Conservation (phyloP, 306 rosid genomes). For the Corylus heterophylla region DNA sequence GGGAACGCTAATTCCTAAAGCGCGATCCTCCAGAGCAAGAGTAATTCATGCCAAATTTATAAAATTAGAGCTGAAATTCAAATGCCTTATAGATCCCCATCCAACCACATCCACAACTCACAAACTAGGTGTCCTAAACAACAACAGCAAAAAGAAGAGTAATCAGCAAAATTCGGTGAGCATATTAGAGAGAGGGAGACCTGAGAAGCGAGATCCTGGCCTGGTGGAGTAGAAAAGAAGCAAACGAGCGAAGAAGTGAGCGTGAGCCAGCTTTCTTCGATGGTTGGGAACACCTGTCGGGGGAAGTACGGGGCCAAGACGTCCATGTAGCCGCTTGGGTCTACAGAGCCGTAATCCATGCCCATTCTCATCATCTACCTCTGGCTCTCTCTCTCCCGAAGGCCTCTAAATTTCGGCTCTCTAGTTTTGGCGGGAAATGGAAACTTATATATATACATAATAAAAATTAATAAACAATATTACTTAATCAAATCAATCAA, state of each 20-base stretch:
- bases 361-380: neutral
- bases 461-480: too few relatives aligned
- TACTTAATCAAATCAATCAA: too few relatives aligned
- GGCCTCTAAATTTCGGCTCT: neutral
- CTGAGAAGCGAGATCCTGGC: conserved; percentile 56
- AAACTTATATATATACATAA: too few relatives aligned
- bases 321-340: conserved; percentile 28
- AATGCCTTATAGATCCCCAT: neutral
- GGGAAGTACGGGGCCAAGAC: conserved; percentile 58
- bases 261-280: conserved; percentile 59
- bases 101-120: neutral
- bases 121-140: neutral
- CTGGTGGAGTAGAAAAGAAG: conserved; percentile 59
- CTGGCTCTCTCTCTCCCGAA: neutral
- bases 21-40: neutral
- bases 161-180: neutral
- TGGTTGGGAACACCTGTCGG: conserved; percentile 45
- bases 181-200: conserved; percentile 27
- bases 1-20: neutral
- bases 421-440: conserved; percentile 43
- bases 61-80: neutral
- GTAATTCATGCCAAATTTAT: neutral
- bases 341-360: conserved; percentile 28
- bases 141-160: neutral
- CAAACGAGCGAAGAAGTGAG: conserved; percentile 57